phyloP scores from a whole-genome alignment of 805 yeast genomes.

The Nakazawaea ishiwadae region DNA sequence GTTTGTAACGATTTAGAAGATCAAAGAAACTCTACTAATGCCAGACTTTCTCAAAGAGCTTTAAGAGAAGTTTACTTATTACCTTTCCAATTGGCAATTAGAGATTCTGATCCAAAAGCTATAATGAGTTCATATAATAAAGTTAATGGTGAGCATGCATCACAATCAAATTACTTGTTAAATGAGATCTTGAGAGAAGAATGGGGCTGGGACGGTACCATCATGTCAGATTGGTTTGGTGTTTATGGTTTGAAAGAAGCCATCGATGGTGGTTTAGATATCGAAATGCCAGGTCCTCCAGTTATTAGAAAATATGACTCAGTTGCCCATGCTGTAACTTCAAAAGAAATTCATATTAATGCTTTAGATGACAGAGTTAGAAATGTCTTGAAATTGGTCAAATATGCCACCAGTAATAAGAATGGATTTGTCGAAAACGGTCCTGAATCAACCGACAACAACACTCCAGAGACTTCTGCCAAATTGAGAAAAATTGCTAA shows the following conservation, averaged over 20 bases:
- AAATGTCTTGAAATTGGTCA: constrained; percentile 41
- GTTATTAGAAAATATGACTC: constrained; percentile 29
- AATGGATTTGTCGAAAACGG: constrained; percentile 35
- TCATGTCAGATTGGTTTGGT: constrained; percentile 43
- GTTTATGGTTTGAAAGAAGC: constrained; percentile 30
- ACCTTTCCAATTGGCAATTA: constrained; percentile 37
- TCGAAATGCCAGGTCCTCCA: constrained; percentile 44
- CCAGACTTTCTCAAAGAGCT: constrained; percentile 36
- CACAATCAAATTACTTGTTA: constrained; percentile 30
- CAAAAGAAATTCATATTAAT: constrained; percentile 35
- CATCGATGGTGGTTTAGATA: constrained; percentile 37
- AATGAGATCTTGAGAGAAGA: constrained; percentile 32
- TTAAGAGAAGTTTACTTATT: constrained; percentile 39
- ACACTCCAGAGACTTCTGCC: constrained; percentile 42
- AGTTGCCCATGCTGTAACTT: constrained; percentile 36
- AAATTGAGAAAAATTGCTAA: constrained; percentile 39
- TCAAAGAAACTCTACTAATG: constrained; percentile 29
- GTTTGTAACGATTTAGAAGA: constrained; percentile 41
- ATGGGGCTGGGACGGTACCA: constrained; percentile 35
- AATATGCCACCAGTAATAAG: constrained; percentile 31
- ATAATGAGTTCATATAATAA: constrained; percentile 39
- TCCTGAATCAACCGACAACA: constrained; percentile 33
- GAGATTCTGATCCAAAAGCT: constrained; percentile 33
- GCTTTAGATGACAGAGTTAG: constrained; percentile 45
- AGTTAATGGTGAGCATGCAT: constrained; percentile 37